Conservation (phyloP, 768 basidiomycete genomes). For the Suillus weaverae region DNA sequence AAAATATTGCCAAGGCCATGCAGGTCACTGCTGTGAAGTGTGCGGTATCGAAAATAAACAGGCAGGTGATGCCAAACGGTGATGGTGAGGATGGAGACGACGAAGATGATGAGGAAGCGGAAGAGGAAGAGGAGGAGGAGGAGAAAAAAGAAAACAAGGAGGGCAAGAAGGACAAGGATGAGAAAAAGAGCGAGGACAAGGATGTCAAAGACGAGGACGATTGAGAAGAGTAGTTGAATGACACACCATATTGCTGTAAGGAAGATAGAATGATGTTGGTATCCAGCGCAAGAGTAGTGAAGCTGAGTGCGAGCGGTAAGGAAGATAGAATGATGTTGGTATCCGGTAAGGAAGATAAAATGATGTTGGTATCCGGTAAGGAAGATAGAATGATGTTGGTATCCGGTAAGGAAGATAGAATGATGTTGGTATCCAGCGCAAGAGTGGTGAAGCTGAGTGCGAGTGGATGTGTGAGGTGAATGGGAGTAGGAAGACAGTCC, state of each 20-base stretch:
- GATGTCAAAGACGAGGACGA: not conserved
- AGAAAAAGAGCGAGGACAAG: not conserved
- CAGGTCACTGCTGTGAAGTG: not conserved
- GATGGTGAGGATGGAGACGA: not conserved
- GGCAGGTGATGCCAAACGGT: not conserved
- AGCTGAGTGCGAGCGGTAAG: too few species aligned
- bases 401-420: slow-evolving; percentile 69
- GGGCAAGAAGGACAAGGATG: not conserved
- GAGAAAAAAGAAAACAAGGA: not conserved
- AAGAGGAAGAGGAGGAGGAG: not conserved
- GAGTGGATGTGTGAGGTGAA: slow-evolving; percentile 74
- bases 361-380: slow-evolving; percentile 32
- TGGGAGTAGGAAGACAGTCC: slow-evolving; percentile 66
- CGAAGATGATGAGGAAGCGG: not conserved
- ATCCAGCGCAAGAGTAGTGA: too few species aligned
- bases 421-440: slow-evolving; percentile 92
- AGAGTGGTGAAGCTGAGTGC: slow-evolving; percentile 69
- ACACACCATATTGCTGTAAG: too few species aligned
- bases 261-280: too few species aligned
- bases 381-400: too few species aligned
- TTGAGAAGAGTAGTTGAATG: not conserved
- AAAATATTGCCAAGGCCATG: not conserved
- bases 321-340: too few species aligned
- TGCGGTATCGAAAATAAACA: not conserved
- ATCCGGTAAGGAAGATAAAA: too few species aligned